These are phyloP conservation scores for Aspergillus ustus DNA, from an alignment of 2,329 filamentous ascomycete species.

Conservation along the genomic window DNA sequence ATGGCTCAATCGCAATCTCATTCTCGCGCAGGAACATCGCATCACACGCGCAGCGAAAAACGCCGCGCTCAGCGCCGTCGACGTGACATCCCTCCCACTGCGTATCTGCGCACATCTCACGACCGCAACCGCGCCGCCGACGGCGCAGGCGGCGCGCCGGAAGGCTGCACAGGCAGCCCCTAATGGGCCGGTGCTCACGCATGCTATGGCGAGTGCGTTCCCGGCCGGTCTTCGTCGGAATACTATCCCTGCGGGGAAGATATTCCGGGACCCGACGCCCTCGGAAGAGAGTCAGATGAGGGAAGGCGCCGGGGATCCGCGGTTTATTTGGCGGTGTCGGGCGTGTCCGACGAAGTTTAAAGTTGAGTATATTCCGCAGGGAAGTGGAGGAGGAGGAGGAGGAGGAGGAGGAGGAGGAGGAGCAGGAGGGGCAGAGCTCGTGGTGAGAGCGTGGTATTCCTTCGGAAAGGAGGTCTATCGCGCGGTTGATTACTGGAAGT, in stretches of 20 bases:
- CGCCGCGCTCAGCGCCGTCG: background rate
- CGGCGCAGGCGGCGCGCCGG: too few species aligned
- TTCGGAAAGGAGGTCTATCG: background rate
- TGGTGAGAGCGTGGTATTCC: background rate
- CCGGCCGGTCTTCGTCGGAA: background rate
- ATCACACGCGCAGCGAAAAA: background rate
- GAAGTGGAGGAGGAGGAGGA: too few species aligned
- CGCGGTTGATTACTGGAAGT: background rate
- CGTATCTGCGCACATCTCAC: constrained; percentile 11
- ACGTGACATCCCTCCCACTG: constrained; percentile 6
- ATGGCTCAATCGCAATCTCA: constrained; percentile 1
- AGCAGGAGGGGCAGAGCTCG: too few species aligned
- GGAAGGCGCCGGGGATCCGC: background rate
- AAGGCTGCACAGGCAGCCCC: background rate
- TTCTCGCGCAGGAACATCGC: constrained; percentile 5
- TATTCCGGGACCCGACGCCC: background rate
- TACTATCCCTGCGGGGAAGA: background rate
- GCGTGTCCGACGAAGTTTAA: background rate
- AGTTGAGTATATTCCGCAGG: background rate
- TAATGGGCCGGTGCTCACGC: background rate
- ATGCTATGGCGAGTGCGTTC: background rate
- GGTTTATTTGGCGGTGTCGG: background rate
- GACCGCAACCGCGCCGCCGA: background rate
- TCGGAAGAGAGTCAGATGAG: background rate
- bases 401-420: too few species aligned